Evolutionary conservation across 2,329 filamentous ascomycete species (phyloP).

Genomic region (Tolypocladium paradoxum): DNA sequence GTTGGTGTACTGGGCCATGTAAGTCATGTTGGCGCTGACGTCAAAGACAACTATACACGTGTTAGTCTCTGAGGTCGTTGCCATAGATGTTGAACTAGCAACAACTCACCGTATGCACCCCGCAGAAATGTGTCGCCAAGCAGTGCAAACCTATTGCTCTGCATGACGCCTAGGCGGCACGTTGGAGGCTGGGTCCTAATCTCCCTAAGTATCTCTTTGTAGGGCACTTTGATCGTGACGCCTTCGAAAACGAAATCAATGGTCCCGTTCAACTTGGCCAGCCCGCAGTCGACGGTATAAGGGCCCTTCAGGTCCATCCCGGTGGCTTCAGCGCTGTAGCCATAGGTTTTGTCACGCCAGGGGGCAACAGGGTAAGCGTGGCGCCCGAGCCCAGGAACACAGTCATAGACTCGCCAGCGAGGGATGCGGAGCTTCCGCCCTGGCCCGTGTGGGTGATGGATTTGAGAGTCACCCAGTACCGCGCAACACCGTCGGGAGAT

Average conservation of each 20-base stretch:
- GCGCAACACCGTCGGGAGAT: slow-evolving; percentile 43
- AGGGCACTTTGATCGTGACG: slow-evolving; percentile 37
- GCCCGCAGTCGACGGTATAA: slow-evolving; percentile 33
- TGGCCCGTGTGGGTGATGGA: slow-evolving; percentile 31
- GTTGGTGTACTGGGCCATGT: slow-evolving; percentile 39
- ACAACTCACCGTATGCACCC: slow-evolving; percentile 34
- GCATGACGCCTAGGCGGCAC: slow-evolving; percentile 40
- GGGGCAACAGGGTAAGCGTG: slow-evolving; percentile 56
- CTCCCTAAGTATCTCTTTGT: slow-evolving; percentile 32
- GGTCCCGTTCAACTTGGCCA: slow-evolving; percentile 28
- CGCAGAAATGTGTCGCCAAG: slow-evolving; percentile 44
- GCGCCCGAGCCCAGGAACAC: slow-evolving; percentile 64
- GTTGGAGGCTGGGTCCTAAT: slow-evolving; percentile 12
- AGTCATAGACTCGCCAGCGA: slow-evolving; percentile 29
- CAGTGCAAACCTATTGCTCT: slow-evolving; percentile 35
- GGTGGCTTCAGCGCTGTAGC: slow-evolving; percentile 36
- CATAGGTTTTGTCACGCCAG: slow-evolving; percentile 38
- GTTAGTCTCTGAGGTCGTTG: neutral
- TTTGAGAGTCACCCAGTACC: slow-evolving; percentile 42
- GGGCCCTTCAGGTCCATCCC: slow-evolving; percentile 29
- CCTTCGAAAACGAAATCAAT: slow-evolving; percentile 39
- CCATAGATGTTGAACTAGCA: neutral
- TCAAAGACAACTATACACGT: slow-evolving; percentile 35
- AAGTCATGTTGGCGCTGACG: slow-evolving; percentile 34
- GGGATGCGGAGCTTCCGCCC: slow-evolving; percentile 13